Percentiles rank a stretch among this genome's conserved stretches.
Conservation (phyloP, 1,139 yeast species). For the Saccharomyces pastorianus region DNA sequence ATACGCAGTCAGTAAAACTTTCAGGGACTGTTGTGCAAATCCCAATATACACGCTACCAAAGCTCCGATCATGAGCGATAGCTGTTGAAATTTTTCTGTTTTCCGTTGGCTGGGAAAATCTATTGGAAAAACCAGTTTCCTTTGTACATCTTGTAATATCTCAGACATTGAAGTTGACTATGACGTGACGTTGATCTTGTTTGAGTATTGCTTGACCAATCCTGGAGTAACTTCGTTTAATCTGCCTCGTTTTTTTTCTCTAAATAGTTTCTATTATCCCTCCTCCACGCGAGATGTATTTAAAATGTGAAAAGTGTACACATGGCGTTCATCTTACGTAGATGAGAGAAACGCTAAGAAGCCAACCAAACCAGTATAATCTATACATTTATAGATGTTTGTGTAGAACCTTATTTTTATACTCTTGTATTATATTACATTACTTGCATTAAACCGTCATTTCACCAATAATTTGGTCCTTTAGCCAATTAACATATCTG, state of each 20-base stretch:
- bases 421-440: background rate
- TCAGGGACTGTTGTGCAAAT: constrained; percentile 20
- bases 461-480: constrained; percentile 15
- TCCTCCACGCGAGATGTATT: background rate
- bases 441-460: constrained; percentile 5
- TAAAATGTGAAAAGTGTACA: background rate
- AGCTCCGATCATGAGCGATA: constrained; percentile 16
- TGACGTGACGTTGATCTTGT: background rate
- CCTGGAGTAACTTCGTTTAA: background rate
- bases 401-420: background rate
- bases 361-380: background rate
- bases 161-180: constrained; percentile 10
- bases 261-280: background rate
- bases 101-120: constrained; percentile 25
- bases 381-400: background rate
- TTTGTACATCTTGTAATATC: constrained; percentile 21
- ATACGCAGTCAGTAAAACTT: constrained; percentile 14
- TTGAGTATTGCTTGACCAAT: background rate
- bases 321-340: background rate
- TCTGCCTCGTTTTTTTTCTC: background rate
- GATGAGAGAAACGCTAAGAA: background rate
- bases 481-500: constrained; percentile 16
- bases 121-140: constrained; percentile 24
- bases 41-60: constrained; percentile 21
- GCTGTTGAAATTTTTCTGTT: constrained; percentile 12